Conservation (phyloP, 1,284 basidiomycete species). For the Sutorius eximius region DNA sequence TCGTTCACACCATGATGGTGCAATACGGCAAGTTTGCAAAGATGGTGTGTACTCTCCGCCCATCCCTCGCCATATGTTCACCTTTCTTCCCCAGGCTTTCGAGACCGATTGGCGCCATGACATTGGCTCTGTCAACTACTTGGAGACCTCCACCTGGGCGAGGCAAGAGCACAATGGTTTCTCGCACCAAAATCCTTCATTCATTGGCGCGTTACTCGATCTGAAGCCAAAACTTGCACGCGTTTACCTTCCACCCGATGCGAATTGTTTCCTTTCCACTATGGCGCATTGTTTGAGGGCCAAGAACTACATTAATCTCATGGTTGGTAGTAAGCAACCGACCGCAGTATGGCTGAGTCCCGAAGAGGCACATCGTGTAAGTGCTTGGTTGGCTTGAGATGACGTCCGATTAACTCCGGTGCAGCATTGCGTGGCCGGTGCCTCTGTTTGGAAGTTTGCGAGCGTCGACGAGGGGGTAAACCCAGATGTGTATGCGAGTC, state of each 20-base stretch:
- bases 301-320: constrained; percentile 83
- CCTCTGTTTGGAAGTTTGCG: constrained; percentile 76
- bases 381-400: constrained; percentile 9
- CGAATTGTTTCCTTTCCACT: constrained; percentile 80
- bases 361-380: constrained; percentile 61
- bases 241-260: constrained; percentile 89
- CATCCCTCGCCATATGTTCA: neutral
- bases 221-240: constrained; percentile 74
- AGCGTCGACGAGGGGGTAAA: constrained; percentile 62
- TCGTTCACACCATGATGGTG: constrained; percentile 76
- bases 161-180: constrained; percentile 80
- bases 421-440: constrained; percentile 74
- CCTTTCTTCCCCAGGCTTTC: constrained; percentile 38
- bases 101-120: constrained; percentile 78
- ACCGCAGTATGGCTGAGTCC: constrained; percentile 68
- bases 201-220: constrained; percentile 81
- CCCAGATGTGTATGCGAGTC: constrained; percentile 59
- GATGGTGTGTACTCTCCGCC: constrained; percentile 46
- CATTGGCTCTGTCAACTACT: constrained; percentile 77
- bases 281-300: constrained; percentile 80
- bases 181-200: constrained; percentile 85
- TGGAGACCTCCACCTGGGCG: constrained; percentile 86
- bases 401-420: constrained; percentile 1
- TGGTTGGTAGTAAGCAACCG: constrained; percentile 85
- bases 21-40: constrained; percentile 88